Evolutionary conservation across 176 grass and related monocot species (phyloP).

Genomic region (Phragmites australis): DNA sequence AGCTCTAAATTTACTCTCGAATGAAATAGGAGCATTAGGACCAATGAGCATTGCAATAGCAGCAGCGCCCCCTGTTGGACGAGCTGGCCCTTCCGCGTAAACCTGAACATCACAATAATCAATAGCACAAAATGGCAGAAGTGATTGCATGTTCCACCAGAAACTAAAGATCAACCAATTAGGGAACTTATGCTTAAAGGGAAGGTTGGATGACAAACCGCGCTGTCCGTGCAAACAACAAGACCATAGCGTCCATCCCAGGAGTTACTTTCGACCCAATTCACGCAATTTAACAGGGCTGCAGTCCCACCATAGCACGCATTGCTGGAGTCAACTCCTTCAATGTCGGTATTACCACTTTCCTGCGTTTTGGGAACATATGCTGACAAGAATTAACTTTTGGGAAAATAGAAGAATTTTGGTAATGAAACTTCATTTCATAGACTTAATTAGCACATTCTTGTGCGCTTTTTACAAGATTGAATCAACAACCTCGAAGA

Average conservation of each 20-base stretch:
- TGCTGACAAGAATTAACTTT: not conserved
- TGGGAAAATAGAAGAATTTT: not conserved
- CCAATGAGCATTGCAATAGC: slow-evolving; percentile 92
- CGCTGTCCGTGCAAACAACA: slow-evolving; percentile 81
- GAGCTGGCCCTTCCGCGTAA: slow-evolving; percentile 80
- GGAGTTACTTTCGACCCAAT: slow-evolving; percentile 83
- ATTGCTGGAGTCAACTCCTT: slow-evolving; percentile 84
- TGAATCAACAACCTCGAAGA: slow-evolving; percentile 64
- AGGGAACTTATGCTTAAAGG: not conserved
- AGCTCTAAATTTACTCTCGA: slow-evolving; percentile 86
- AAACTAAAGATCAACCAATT: slow-evolving; percentile 14
- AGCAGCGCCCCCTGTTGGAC: slow-evolving; percentile 78
- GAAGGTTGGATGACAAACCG: slow-evolving; percentile 43
- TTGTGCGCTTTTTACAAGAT: not conserved
- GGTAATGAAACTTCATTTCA: not conserved
- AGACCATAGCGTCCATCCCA: slow-evolving; percentile 88
- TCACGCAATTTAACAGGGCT: slow-evolving; percentile 75
- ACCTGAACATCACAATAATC: slow-evolving; percentile 45
- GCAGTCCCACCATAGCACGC: slow-evolving; percentile 80
- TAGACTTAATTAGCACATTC: not conserved
- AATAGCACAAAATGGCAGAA: not conserved
- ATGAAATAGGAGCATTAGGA: slow-evolving; percentile 74
- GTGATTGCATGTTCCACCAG: slow-evolving; percentile 1
- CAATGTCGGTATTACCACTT: slow-evolving; percentile 71
- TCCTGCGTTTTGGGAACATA: slow-evolving; percentile 50